Percentiles rank a stretch among this genome's conserved stretches.
These are phyloP conservation scores for Dicorynia guianensis DNA, from an alignment of 306 rosid genomes.

Conservation along the genomic window DNA sequence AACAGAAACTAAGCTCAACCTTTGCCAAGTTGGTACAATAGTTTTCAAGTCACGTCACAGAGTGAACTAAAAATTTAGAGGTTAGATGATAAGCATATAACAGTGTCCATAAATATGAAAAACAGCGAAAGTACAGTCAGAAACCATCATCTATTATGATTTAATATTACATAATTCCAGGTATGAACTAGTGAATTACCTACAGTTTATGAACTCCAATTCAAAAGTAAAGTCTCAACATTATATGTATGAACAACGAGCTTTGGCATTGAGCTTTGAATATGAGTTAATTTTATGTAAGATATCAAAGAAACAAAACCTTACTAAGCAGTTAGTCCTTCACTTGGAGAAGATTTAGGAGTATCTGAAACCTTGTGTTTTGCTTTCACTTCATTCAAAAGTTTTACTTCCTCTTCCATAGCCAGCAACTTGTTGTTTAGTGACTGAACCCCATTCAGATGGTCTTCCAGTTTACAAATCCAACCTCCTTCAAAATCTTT, in stretches of 20 bases:
- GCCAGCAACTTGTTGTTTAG: slow-evolving; percentile 54
- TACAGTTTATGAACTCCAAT: slow-evolving; percentile 10
- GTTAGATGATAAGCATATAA: slow-evolving; percentile 6
- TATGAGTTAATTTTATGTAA: not conserved
- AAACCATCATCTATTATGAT: slow-evolving; percentile 36
- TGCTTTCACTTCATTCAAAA: slow-evolving; percentile 52
- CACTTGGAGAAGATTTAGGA: slow-evolving; percentile 49
- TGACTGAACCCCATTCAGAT: slow-evolving; percentile 45
- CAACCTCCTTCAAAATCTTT: slow-evolving; percentile 63
- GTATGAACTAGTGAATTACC: slow-evolving; percentile 32
- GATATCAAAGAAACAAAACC: slow-evolving; percentile 23
- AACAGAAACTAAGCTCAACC: slow-evolving; percentile 30
- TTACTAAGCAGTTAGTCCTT: slow-evolving; percentile 46
- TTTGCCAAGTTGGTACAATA: slow-evolving; percentile 11
- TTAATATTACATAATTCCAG: slow-evolving; percentile 17
- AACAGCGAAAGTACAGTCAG: not conserved
- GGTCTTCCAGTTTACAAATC: slow-evolving; percentile 49
- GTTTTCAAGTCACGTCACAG: not conserved
- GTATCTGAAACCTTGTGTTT: slow-evolving; percentile 50
- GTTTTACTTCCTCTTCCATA: slow-evolving; percentile 56
- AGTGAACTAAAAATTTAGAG: not conserved
- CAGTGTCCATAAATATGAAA: not conserved
- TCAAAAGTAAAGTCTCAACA: slow-evolving; percentile 40
- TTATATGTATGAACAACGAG: slow-evolving; percentile 29
- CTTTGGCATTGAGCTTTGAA: slow-evolving; percentile 30